Evolutionary conservation across 169 alveolate genomes (phyloP), one percentile per base, ranked within the genome.

Genomic region (Babesia sp.): DNA sequence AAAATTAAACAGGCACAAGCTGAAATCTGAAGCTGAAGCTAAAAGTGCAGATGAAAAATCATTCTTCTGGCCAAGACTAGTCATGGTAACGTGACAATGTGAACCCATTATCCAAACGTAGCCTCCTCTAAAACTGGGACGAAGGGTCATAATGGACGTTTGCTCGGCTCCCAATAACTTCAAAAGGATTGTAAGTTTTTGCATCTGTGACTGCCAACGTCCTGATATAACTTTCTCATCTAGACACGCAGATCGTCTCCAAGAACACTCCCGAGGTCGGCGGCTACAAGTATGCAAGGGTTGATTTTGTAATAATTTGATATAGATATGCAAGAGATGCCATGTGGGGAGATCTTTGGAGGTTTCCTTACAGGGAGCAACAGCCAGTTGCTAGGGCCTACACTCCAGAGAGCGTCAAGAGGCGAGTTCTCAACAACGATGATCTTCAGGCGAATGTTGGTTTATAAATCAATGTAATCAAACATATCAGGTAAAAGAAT

Each of bases 271-370:
- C 94, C 5, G 86, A 77, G 28, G 59, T 85, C 24, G 71, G 93
- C 0, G 94, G 92, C 24, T 83, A 87, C 60, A 79, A 72, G 86
- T 70, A 82, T 54, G 72, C 2, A 14, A 16, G 22, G 33, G 48
- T 24, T 61, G 36, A 39, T n/a, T n/a, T 45, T 42, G 85, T 24
- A 57, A 36, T 26, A 12, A 48, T 4, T 16, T 28, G 39, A 58
- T 57, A 16, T 55, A 75, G 42, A 57, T 57, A 36, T 31, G 94
- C 95, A 0, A 66, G 96, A 31, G 82, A 90, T 42, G 86, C 90
- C 1, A 83, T 92, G 71, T 94, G 97, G 97, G 97, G 97, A 12
- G 97, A 94, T 67, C 85, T 94, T 60, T 94, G 95, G 95, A 83
- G 96, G 24, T 93, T 90, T 71, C 91, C 94, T 14, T 86, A 90